Evolutionary conservation across 768 basidiomycete genomes (phyloP), one percentile per base, ranked within the genome.

Genomic region (Mycena kentingensis): DNA sequence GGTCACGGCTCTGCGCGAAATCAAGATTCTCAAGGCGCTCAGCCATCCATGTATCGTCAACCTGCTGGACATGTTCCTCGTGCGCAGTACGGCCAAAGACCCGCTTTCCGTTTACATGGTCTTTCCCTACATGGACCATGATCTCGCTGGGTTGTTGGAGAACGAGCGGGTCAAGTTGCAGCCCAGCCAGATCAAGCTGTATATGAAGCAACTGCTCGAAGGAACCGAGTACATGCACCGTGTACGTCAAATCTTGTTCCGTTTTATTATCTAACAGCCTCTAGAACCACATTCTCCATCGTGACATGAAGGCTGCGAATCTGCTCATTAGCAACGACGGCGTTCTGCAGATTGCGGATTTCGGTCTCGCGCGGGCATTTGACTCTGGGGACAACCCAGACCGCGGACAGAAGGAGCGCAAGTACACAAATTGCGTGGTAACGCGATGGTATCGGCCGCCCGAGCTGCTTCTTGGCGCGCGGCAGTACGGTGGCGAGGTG

Each of bases 61-160:
- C 38, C 84, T 98, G 41, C 66, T 92, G 52, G 94, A 97, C 67
- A 96, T 98, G 86, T 93, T 98, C 54, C 85, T 95, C 49, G 85
- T 89, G 36, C 76, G 82, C 64, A 88, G 89, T 65, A 87, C 77
- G 52, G 81, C 78, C 11, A 83, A 81, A 55, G 84, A 86, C 39
- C 84, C 88, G 22, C 73, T 92, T 48, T 91, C 90, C 4, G 91
- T 98, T 13, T 97, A 91, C 71, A 97, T 98, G 93, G 96, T 98
- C 35, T 99, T 98, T 64, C 97, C 97, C 0, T 99, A 98, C 72
- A 98, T 98, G 97, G 97, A 98, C 63, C 96, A 99, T 63, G 97
- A 99, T 70, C 82, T 99, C 11, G 93, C 96, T 2, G 97, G 97
- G 3, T 69, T 98, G 32, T 73, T 99, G 54, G 92, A 95, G 69